These are phyloP conservation scores for Yamadazyma conglobata DNA, from an alignment of 1,139 yeast genomes.

Conservation along the genomic window DNA sequence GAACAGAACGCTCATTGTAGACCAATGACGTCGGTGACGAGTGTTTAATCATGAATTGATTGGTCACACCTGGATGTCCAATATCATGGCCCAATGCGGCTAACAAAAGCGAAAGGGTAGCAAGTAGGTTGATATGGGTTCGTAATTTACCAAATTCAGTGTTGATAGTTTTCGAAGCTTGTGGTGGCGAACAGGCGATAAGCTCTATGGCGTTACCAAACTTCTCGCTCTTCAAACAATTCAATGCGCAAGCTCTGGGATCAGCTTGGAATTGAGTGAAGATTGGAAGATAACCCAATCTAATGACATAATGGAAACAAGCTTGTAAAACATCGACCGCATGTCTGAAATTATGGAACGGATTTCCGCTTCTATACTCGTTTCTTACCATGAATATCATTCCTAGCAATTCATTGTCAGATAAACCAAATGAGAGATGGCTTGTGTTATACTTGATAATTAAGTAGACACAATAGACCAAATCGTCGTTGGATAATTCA, in stretches of 20 bases:
- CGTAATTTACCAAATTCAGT: too few relatives aligned
- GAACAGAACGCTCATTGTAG: slow-evolving; percentile 64
- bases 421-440: slow-evolving; percentile 20
- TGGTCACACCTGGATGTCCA: slow-evolving; percentile 95
- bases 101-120: slow-evolving; percentile 58
- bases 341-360: slow-evolving; percentile 93
- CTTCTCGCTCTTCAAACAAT: slow-evolving; percentile 14
- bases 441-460: slow-evolving; percentile 43
- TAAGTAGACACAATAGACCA: slow-evolving; percentile 55
- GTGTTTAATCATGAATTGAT: slow-evolving; percentile 60
- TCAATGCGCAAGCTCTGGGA: slow-evolving; percentile 26
- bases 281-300: slow-evolving; percentile 45
- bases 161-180: slow-evolving; percentile 6
- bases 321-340: slow-evolving; percentile 96
- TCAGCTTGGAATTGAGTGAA: slow-evolving; percentile 34
- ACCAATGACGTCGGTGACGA: slow-evolving; percentile 64
- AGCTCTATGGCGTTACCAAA: slow-evolving; percentile 17
- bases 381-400: slow-evolving; percentile 66
- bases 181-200: slow-evolving; percentile 5
- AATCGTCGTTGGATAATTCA: slow-evolving; percentile 62
- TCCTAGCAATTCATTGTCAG: slow-evolving; percentile 46
- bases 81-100: slow-evolving; percentile 95
- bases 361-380: slow-evolving; percentile 77
- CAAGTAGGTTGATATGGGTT: slow-evolving; percentile 39
- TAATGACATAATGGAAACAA: slow-evolving; percentile 59